These are phyloP conservation scores for Phytophthora vignae DNA, from an alignment of 352 stramenopile genomes.

Conservation along the genomic window DNA sequence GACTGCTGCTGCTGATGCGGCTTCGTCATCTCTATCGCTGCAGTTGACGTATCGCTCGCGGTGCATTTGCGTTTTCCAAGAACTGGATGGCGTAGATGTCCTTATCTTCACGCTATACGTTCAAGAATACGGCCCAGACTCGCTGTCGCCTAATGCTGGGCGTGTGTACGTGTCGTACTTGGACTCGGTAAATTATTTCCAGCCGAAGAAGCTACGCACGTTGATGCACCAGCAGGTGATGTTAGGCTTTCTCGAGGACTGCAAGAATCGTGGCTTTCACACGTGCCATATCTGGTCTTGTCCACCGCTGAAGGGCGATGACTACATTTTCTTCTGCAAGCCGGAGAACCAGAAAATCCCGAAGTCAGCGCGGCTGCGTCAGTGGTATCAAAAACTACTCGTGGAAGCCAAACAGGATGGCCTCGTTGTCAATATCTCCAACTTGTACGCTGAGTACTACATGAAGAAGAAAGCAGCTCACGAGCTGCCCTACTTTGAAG, in stretches of 20 bases:
- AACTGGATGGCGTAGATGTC: conserved; percentile 89
- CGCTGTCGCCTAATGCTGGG: conserved; percentile 76
- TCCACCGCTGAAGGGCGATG: conserved; percentile 85
- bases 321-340: conserved; percentile 94
- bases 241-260: conserved; percentile 88
- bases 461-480: conserved; percentile 89
- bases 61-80: conserved; percentile 93
- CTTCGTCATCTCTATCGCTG: conserved; percentile 45
- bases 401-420: conserved; percentile 84
- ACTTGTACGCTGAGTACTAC: conserved; percentile 90
- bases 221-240: conserved; percentile 92
- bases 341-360: conserved; percentile 92
- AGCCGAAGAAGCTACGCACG: conserved; percentile 89
- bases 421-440: conserved; percentile 83
- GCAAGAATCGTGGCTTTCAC: conserved; percentile 88
- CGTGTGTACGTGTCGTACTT: conserved; percentile 91
- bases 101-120: conserved; percentile 92
- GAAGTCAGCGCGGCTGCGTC: conserved; percentile 83
- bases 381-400: conserved; percentile 90
- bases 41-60: conserved; percentile 87
- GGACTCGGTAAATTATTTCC: conserved; percentile 91
- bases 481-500: conserved; percentile 98
- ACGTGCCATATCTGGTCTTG: conserved; percentile 93
- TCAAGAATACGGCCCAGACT: conserved; percentile 86
- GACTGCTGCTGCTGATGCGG: conserved; percentile 17